These are phyloP conservation scores for Zostera marina DNA, from an alignment of 116 monocot genomes.

Conservation along the genomic window DNA sequence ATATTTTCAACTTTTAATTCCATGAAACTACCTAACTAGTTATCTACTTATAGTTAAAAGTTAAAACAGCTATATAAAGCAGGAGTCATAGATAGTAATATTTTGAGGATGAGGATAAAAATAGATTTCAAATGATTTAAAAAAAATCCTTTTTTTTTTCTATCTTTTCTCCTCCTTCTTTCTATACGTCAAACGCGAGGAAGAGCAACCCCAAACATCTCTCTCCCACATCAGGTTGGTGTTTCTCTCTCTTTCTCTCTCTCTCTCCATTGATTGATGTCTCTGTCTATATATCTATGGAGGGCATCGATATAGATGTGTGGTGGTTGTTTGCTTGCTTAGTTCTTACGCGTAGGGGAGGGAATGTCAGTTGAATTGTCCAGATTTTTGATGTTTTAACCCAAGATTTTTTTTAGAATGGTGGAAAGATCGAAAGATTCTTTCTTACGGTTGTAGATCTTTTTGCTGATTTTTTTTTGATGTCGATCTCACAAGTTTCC, in stretches of 20 bases:
- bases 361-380: neutral
- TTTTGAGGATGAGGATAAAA: neutral
- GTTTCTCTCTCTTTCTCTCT: conserved; percentile 1
- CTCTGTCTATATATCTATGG: neutral
- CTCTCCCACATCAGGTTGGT: neutral
- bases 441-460: too few species aligned
- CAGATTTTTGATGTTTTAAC: neutral
- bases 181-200: neutral
- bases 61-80: neutral
- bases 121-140: neutral
- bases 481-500: neutral
- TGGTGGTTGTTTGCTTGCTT: too few species aligned
- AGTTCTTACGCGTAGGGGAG: neutral
- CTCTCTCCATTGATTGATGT: neutral
- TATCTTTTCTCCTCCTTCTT: neutral
- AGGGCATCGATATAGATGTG: too few species aligned
- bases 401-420: neutral
- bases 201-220: neutral
- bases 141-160: neutral
- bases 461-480: neutral
- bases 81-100: too few species aligned
- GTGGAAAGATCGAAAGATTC: neutral
- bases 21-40: too few species aligned
- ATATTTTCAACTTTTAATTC: too few species aligned
- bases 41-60: too few species aligned